phyloP scores from a whole-genome alignment of 306 rosid species.

The Lupinus albus region DNA sequence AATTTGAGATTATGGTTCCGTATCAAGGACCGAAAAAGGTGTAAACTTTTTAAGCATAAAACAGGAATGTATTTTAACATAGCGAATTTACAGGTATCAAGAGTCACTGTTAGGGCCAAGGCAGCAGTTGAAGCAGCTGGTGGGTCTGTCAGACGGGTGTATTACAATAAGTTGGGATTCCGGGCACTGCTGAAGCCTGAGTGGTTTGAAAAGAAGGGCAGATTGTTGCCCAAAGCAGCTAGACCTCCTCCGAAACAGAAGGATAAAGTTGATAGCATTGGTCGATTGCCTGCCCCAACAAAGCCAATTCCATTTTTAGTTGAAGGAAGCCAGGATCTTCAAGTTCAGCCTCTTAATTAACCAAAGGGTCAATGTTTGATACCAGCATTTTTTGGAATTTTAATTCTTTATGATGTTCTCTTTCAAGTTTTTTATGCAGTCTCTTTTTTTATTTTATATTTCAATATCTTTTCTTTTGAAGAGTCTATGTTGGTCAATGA shows the following conservation, averaged over 20 bases:
- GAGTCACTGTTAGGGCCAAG: slow-evolving; percentile 90
- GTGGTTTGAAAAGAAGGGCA: slow-evolving; percentile 97
- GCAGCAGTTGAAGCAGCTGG: slow-evolving; percentile 93
- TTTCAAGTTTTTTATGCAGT: slow-evolving; percentile 32
- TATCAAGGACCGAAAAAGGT: not conserved
- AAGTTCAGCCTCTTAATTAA: slow-evolving; percentile 40
- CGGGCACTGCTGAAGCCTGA: slow-evolving; percentile 80
- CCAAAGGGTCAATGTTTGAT: slow-evolving; percentile 25
- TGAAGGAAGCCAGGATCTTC: slow-evolving; percentile 47
- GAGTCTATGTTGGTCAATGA: slow-evolving; percentile 17
- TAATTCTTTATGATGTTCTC: slow-evolving; percentile 15
- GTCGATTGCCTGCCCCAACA: slow-evolving; percentile 91
- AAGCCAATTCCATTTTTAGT: slow-evolving; percentile 80
- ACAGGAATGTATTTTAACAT: slow-evolving; percentile 27
- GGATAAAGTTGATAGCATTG: slow-evolving; percentile 86
- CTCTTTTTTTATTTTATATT: slow-evolving; percentile 11
- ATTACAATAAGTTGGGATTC: slow-evolving; percentile 84
- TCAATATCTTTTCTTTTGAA: slow-evolving; percentile 9
- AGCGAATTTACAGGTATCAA: slow-evolving; percentile 66
- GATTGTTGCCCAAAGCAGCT: slow-evolving; percentile 92
- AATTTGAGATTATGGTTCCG: slow-evolving; percentile 14
- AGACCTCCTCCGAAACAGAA: slow-evolving; percentile 91
- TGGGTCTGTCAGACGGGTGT: slow-evolving; percentile 83
- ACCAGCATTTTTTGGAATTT: slow-evolving; percentile 16
- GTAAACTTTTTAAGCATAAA: not conserved